Percentiles rank a stretch among this genome's conserved stretches.
Evolutionary conservation across 176 grass and related monocot species (phyloP).

Genomic region (Raddia distichophylla): DNA sequence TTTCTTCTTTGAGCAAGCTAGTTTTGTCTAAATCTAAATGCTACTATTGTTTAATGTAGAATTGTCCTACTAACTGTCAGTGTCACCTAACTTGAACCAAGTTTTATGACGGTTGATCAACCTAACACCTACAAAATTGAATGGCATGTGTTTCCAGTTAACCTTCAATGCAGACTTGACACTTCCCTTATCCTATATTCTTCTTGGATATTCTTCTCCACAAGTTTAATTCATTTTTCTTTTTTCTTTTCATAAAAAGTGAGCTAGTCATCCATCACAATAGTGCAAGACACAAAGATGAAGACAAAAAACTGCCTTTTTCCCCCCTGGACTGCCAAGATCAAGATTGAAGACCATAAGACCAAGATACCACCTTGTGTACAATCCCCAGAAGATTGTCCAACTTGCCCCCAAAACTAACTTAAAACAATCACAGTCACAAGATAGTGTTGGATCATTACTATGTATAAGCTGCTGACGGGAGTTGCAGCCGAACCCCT

Average conservation of each 20-base stretch:
- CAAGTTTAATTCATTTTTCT: not conserved
- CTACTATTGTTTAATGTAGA: slow-evolving; percentile 44
- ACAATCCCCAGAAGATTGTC: slow-evolving; percentile 36
- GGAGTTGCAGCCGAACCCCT: no score
- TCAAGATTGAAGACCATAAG: slow-evolving; percentile 38
- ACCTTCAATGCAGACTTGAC: slow-evolving; percentile 40
- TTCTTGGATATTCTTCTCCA: slow-evolving; percentile 19
- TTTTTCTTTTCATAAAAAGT: not conserved
- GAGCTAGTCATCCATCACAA: not conserved
- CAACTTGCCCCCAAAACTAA: slow-evolving; percentile 33
- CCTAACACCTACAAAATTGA: slow-evolving; percentile 49
- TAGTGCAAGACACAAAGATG: no score
- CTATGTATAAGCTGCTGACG: not conserved
- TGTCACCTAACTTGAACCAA: slow-evolving; percentile 48
- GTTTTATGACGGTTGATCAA: slow-evolving; percentile 54
- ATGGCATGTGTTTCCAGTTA: slow-evolving; percentile 48
- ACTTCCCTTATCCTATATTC: not conserved
- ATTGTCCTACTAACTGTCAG: slow-evolving; percentile 19
- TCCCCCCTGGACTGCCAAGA: not conserved
- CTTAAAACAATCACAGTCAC: not conserved
- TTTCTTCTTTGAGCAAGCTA: slow-evolving; percentile 29
- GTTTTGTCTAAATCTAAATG: slow-evolving; percentile 35
- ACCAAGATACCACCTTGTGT: slow-evolving; percentile 47
- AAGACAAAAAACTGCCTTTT: not conserved
- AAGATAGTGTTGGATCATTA: slow-evolving; percentile 27